Evolutionary conservation across 2,329 filamentous ascomycete species (phyloP), one percentile per base, ranked within the genome.

Genomic region (Scytalidium sp.): DNA sequence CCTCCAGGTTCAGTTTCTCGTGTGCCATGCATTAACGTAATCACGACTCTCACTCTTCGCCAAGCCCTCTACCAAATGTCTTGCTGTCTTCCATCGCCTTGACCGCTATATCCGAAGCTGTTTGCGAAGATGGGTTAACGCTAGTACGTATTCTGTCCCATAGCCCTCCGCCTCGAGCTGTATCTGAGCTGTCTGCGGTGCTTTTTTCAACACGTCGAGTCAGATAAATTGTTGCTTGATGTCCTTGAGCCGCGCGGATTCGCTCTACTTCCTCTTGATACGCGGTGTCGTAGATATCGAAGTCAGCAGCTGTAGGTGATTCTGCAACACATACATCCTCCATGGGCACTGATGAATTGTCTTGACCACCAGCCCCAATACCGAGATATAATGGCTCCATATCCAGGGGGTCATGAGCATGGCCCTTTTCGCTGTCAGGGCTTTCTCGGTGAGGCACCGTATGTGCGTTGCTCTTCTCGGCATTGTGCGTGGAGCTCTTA

Each of bases 251-350:
- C 55, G 72, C 67, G 23, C 80, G 70, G 60, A 97, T 93, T 15
- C 85, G 80, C 51, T 87, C 80, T 22, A 94, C 81, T 69, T 97
- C 90, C 53, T 88, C 81, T 62, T 89, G 83, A 65, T 96, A 97
- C 0, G 93, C 93, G 1, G 80, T 83, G 66, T 96, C 90, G 66
- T 96, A 97, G 50, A 97, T 86, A 63, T 94, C 85, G 59, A 90
- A 90, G 52, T 95, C 90, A 5, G 89, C 88, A 1, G 85, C 87
- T 0, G 86, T 86, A 2, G 93, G 93, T 1, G 89, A 95, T 67
- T 96, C 91, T 23, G 88, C 89, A 39, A 96, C 84, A 3, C 86
- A 66, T 15, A 53, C 52, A 11, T 65, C 69, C 9, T 65, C 32
- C 36, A 64, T 60, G 2, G 55, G 47, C 6, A 60, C 27, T 5